Conservation (phyloP, 371 early-diverging fungal species). For the Mortierella sp. region DNA sequence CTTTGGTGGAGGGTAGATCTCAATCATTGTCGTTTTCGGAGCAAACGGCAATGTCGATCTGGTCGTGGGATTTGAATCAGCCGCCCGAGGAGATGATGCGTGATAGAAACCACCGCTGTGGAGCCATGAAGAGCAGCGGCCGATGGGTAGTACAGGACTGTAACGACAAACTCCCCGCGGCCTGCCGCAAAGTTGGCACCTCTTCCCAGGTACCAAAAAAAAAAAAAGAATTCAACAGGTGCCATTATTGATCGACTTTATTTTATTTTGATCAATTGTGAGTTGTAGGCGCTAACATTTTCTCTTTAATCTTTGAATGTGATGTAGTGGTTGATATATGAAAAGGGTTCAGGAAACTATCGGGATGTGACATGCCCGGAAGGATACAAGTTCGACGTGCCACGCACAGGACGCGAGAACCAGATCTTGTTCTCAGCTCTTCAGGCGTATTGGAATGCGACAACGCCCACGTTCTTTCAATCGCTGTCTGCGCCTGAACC, state of each 20-base stretch:
- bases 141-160: constrained; percentile 55
- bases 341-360: constrained; percentile 44
- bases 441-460: constrained; percentile 25
- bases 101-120: constrained; percentile 41
- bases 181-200: constrained; percentile 44
- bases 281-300: neutral
- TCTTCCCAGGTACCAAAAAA: constrained; percentile 29
- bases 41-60: constrained; percentile 43
- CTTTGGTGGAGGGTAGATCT: constrained; percentile 18
- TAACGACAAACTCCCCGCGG: constrained; percentile 46
- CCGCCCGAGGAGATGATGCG: constrained; percentile 28
- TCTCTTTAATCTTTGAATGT: neutral
- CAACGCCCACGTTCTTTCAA: constrained; percentile 10
- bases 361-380: constrained; percentile 48
- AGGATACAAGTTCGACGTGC: constrained; percentile 47
- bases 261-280: neutral
- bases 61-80: constrained; percentile 56
- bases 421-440: constrained; percentile 25
- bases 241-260: neutral
- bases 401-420: constrained; percentile 49
- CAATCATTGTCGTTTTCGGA: constrained; percentile 37
- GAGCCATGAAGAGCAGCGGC: constrained; percentile 50
- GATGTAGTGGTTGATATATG: constrained; percentile 45
- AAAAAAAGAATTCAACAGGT: no score
- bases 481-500: neutral